Base-by-base conservation (phyloP, 345 rosid species). In the Kandelia obovata region DNA sequence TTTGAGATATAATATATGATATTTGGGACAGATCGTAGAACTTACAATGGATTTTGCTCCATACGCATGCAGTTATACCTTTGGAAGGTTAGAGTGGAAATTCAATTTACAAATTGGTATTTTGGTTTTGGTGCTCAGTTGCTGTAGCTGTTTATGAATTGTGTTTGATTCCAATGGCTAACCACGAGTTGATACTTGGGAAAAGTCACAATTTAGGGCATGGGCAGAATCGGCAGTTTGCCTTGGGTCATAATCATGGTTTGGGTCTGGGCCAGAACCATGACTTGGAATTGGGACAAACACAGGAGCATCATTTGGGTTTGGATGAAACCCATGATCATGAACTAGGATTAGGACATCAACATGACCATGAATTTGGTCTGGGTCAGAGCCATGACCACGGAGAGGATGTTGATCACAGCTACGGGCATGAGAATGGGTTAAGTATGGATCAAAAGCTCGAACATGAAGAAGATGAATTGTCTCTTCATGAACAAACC, bases 121-220 rank as follows among this genome's bases (percentile, higher is more conserved):
- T 39, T 39, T 39, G 15, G 39, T 8, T 23, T 16, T 49, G 53
- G 58, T 23, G 57, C 63, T 67, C 30, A 52, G 52, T 73, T 66
- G 28, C 43, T 52, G 13, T 35, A 1, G 13, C 53, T 58, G 32
- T 61, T 64, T 61, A 19, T 47, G 53, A 32, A 39, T 51, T 10
- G 49, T 47, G 28, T 39, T 47, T 66, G 15, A 23, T 49, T 37
- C 27, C 70, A 60, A 92, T 90, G 99, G 91, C 96, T 37, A 87
- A 85, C 74, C 94, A 90, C 30, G 98, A 90, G 72, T 72, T 92
- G 76, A 82, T 92, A 71, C 85, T 90, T 53, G 96, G 92, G 69
- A 89, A 90, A 60, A 87, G 78, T 51, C 91, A 80, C 71, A 85
- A 73, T 64, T 68, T 87, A 57, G 89, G 85, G 72, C 78, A 84